Evolutionary conservation across 768 basidiomycete genomes (phyloP).

Genomic region (Tephrocybe rancida): DNA sequence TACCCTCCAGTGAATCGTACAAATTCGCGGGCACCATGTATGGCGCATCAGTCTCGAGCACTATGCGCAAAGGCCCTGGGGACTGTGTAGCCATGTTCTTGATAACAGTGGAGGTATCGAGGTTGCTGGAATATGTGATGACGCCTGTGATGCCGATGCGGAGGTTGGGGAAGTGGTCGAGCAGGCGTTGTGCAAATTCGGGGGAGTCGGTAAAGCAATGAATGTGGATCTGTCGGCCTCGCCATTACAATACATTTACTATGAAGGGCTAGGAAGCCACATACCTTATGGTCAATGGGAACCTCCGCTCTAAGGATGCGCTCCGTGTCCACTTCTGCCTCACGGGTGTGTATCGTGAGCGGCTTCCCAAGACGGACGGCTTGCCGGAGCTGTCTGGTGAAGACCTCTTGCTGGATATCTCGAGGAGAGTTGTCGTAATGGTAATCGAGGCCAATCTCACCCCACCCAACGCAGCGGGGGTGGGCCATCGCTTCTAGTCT

Average conservation of each 20-base stretch:
- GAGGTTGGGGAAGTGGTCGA: constrained; percentile 79
- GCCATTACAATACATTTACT: background rate
- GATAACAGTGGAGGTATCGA: constrained; percentile 70
- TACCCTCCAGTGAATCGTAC: constrained; percentile 53
- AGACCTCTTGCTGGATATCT: constrained; percentile 64
- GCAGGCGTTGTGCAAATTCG: constrained; percentile 67
- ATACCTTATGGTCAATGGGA: constrained; percentile 67
- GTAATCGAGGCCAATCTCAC: constrained; percentile 87
- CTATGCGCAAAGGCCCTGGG: constrained; percentile 42
- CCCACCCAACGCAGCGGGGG: constrained; percentile 85
- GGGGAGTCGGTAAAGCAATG: constrained; percentile 90
- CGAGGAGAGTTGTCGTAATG: constrained; percentile 82
- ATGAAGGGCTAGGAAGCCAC: constrained; percentile 8
- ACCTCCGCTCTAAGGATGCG: constrained; percentile 76
- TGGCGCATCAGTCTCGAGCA: constrained; percentile 87
- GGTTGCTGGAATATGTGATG: constrained; percentile 76
- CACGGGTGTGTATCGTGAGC: constrained; percentile 84
- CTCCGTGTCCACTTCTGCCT: constrained; percentile 84
- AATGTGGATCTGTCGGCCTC: constrained; percentile 64
- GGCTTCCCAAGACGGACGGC: constrained; percentile 75
- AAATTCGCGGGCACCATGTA: constrained; percentile 85
- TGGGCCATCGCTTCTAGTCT: constrained; percentile 78
- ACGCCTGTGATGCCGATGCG: constrained; percentile 88
- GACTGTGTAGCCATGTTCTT: constrained; percentile 44
- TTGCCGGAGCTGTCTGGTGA: constrained; percentile 65